Base-by-base conservation (phyloP, 768 basidiomycete species). In the Kwoniella dendrophila region DNA sequence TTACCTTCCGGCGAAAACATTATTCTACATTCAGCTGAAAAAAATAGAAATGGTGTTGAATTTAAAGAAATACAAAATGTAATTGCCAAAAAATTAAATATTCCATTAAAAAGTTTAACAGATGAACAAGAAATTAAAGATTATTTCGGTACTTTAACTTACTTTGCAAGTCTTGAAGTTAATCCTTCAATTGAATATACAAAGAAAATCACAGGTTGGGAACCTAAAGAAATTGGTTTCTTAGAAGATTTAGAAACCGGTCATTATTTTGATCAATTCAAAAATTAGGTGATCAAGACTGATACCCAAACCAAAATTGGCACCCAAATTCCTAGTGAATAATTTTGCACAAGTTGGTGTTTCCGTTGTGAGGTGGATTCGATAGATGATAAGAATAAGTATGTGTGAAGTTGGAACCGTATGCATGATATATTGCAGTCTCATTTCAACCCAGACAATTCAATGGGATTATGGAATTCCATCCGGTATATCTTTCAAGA, bases 161-260 rank as follows among this genome's bases (percentile, higher is more conserved):
- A 22, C 22, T 56, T 67, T 45, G 22, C 20, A 22, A 18, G 5
- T 4, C 18, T 20, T 12, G 51, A 65, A 33, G 38, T 27, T 20
- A 50, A 41, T 16, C 30, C 56, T 14, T 30, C 18, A 6, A 38
- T 24, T 11, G 26, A 59, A n/a, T 52, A 52, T 36, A 71, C 70
- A 18, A 62, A 45, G 30, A 54, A 66, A 36, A 14, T 30, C n/a
- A 55, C 68, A 0, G 73, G 70, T 4, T 74, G 73, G 73, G n/a
- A 29, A 33, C 68, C 69, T 4, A 62, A 59, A 40, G 67, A 43
- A 12, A 45, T 43, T 14, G 54, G 51, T 18, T 38, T 69, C 10
- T 38, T 62, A 29, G 59, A 69, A 36, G 67, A 69, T 49, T 5
- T 60, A 22, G 36, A 45, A 10, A 34, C 34, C 8, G 59, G 51